Percentiles rank a stretch among this genome's conserved stretches.
Evolutionary conservation across 2,329 filamentous ascomycete genomes (phyloP).

Genomic region (Aspergillus cejpii): DNA sequence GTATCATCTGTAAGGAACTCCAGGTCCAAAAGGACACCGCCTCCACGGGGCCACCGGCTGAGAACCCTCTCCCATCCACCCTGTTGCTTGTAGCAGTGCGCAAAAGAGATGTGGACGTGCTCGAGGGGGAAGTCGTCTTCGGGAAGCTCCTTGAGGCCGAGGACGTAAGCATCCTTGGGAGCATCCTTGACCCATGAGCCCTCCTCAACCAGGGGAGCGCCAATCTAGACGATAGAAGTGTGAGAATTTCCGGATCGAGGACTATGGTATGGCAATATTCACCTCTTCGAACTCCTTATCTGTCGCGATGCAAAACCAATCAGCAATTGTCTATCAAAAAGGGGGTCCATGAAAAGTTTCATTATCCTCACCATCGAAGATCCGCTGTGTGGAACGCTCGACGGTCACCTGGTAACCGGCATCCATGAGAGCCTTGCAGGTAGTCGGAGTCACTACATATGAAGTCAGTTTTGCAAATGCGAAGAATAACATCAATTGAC

Average conservation of each 20-base stretch:
- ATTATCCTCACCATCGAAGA: constrained; percentile 43
- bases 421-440: constrained; percentile 57
- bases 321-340: constrained; percentile 4
- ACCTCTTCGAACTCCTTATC: constrained; percentile 35
- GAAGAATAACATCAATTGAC: background rate
- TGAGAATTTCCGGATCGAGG: background rate
- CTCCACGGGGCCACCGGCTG: constrained; percentile 68
- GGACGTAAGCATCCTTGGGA: constrained; percentile 61
- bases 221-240: constrained; percentile 40
- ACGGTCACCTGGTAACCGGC: constrained; percentile 64
- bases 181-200: constrained; percentile 60
- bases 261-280: constrained; percentile 3
- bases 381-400: constrained; percentile 61
- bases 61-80: constrained; percentile 72
- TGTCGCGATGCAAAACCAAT: constrained; percentile 8
- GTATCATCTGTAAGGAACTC: constrained; percentile 74
- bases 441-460: constrained; percentile 43
- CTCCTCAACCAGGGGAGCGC: constrained; percentile 59
- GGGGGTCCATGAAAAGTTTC: background rate
- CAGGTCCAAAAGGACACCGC: constrained; percentile 72
- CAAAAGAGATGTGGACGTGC: constrained; percentile 66
- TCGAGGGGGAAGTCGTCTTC: constrained; percentile 63
- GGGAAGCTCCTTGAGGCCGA: constrained; percentile 72
- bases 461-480: constrained; percentile 4
- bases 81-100: constrained; percentile 71